These are phyloP conservation scores for Eucalyptus victrix DNA, from an alignment of 345 rosid genomes.

Conservation along the genomic window DNA sequence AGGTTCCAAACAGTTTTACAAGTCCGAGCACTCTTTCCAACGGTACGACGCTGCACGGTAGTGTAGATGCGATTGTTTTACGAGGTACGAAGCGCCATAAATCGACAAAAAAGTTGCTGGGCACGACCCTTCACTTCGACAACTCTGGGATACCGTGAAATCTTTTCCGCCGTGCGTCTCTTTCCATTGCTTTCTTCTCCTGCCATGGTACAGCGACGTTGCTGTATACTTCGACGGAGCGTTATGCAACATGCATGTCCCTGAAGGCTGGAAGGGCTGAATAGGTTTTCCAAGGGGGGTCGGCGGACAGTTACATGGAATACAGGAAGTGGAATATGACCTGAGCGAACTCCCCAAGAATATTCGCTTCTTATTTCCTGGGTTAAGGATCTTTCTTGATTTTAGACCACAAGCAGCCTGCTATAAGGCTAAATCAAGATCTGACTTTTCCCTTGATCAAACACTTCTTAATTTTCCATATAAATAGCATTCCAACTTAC, in stretches of 20 bases:
- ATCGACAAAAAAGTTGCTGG: neutral
- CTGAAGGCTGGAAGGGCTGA: neutral
- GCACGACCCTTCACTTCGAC: neutral
- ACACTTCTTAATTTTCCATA: too few species aligned
- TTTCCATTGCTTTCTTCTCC: neutral
- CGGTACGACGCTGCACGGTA: neutral
- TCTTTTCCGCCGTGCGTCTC: neutral
- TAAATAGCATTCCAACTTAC: neutral
- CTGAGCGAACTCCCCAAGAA: neutral
- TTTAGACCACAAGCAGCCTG: neutral
- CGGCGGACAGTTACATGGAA: neutral
- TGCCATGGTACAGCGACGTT: neutral
- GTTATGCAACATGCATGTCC: accelerated
- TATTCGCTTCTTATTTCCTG: neutral
- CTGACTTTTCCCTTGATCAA: too few species aligned
- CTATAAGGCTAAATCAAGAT: too few species aligned
- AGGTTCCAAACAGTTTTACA: neutral
- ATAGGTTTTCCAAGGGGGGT: neutral
- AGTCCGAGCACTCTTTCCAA: neutral
- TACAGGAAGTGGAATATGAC: neutral
- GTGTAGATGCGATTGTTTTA: neutral
- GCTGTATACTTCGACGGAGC: neutral
- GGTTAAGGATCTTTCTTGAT: neutral
- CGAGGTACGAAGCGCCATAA: neutral
- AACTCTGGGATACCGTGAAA: neutral